Conservation (phyloP, 305 asterid genomes). For the Fraxinus latifolia region DNA sequence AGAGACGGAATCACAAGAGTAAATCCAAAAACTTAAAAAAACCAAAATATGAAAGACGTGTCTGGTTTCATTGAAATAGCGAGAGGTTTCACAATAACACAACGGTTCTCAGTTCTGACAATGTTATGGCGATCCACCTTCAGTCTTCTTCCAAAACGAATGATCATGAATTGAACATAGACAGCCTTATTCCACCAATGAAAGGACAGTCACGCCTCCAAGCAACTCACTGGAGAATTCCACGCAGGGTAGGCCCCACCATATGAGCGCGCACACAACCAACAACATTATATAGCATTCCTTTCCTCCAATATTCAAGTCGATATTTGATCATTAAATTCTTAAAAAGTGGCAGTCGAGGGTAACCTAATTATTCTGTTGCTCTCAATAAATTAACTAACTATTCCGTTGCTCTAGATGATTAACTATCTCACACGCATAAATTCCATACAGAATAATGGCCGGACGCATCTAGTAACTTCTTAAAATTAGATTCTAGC, state of each 20-base stretch:
- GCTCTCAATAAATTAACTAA: slow-evolving; percentile 1
- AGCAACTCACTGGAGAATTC: background rate
- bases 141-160: background rate
- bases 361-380: slow-evolving; percentile 5
- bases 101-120: background rate
- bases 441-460: background rate
- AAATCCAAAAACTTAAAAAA: background rate
- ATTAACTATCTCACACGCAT: background rate
- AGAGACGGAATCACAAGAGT: background rate
- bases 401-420: background rate
- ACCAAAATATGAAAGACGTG: background rate
- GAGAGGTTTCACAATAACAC: background rate
- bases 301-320: background rate
- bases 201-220: background rate
- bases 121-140: background rate
- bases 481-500: background rate
- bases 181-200: background rate
- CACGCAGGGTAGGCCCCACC: background rate
- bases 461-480: background rate
- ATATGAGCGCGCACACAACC: background rate
- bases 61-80: background rate
- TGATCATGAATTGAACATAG: background rate
- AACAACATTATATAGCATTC: background rate
- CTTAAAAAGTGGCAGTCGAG: background rate
- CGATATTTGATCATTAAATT: background rate